Evolutionary conservation across 441 rosid species (phyloP), one percentile per base, ranked within the genome.

Genomic region (Jatropha multifida): DNA sequence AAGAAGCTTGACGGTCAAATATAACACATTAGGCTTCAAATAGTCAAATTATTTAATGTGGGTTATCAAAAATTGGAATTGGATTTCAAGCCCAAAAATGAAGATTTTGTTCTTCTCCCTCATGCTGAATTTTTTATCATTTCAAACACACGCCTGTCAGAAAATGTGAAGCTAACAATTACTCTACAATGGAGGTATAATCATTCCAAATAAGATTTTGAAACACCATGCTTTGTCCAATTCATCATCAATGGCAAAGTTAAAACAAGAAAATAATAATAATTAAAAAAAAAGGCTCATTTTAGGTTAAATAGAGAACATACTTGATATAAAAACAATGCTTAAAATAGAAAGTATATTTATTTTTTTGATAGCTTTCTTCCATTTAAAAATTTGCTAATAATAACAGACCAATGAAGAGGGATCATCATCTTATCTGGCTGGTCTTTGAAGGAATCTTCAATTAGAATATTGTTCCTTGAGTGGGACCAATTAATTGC

Each of bases 401-500:
- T 74, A 7, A 69, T 59, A 74, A 1, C n/a, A 78, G 13, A 55
- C 70, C 65, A 63, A 75, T 67, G 32, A 68, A 62, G 71, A 52
- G 48, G 65, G 46, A 59, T 60, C 76, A 78, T 74, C 59, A 67
- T 74, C 67, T 5, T 41, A 41, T 63, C 65, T 68, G 69, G 42
- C 72, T 59, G 77, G 51, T 72, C 61, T 61, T 65, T 61, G 66
- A 79, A 77, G 83, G 78, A 79, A 79, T 80, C 79, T 80, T 76
- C 70, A 75, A 74, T 26, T 59, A 69, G 68, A 75, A 66, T 77
- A 27, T 59, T 58, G 62, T 38, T 66, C 37, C 23, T 44, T 5
- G 7, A 41, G 72, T 64, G 40, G 82, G 79, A 40, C 79, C 79
- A 42, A 54, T 3, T 48, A 8, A 5, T 41, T 2, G 3, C 18